Conservation (phyloP, 1,284 basidiomycete species). For the Marasmius sp. region DNA sequence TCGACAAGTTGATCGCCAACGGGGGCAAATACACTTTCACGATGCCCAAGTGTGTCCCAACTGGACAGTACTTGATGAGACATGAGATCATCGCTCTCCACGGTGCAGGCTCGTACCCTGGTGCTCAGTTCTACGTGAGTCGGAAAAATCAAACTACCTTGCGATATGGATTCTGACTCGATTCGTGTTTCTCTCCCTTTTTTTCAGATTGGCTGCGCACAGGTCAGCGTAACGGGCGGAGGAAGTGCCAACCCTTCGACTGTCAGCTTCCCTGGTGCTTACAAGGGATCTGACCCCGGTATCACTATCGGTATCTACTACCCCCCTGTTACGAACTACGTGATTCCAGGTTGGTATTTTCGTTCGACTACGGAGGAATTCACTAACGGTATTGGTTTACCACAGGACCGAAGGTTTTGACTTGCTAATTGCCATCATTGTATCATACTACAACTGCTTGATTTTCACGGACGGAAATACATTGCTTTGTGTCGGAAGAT, state of each 20-base stretch:
- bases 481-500: no score
- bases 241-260: conserved; percentile 42
- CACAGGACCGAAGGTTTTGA: background rate
- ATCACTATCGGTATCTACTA: conserved; percentile 41
- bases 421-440: background rate
- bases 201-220: conserved; percentile 36
- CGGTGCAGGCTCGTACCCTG: conserved; percentile 38
- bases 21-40: conserved; percentile 54
- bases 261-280: conserved; percentile 53
- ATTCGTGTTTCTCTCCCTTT: background rate
- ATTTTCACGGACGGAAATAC: no score
- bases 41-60: conserved; percentile 47
- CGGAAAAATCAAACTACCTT: no score
- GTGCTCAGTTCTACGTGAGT: conserved; percentile 50
- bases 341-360: conserved; percentile 33
- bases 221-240: conserved; percentile 45
- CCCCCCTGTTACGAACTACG: conserved; percentile 32
- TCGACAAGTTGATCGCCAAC: conserved; percentile 49
- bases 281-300: conserved; percentile 41
- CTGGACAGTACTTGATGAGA: conserved; percentile 33
- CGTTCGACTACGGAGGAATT: background rate
- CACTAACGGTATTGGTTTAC: background rate
- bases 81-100: conserved; percentile 23
- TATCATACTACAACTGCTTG: no score
- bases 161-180: background rate